phyloP scores from a whole-genome alignment of 1,284 basidiomycete genomes.

The Pseudozyma sp. region DNA sequence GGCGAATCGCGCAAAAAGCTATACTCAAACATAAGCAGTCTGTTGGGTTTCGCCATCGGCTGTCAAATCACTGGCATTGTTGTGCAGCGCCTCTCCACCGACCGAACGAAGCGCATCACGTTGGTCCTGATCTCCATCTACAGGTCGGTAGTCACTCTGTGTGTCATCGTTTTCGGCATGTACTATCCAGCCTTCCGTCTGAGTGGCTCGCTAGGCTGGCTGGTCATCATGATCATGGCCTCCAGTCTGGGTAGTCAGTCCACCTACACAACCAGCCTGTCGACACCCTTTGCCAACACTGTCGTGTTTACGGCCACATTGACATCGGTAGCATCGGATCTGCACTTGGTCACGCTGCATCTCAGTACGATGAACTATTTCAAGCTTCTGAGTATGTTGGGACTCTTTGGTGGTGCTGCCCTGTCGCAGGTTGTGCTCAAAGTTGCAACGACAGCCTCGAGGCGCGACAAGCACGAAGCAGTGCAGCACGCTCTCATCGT shows the following conservation, averaged over 20 bases:
- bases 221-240: constrained; percentile 35
- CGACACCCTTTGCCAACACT: constrained; percentile 44
- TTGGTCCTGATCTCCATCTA: constrained; percentile 21
- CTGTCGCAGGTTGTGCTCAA: constrained; percentile 40
- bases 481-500: constrained; percentile 33
- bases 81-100: constrained; percentile 18
- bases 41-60: constrained; percentile 33
- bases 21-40: constrained; percentile 17
- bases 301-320: constrained; percentile 50
- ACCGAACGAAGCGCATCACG: constrained; percentile 17
- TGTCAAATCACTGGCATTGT: constrained; percentile 33
- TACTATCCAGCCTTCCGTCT: constrained; percentile 16
- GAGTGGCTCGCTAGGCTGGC: constrained; percentile 24
- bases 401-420: constrained; percentile 29
- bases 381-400: constrained; percentile 38
- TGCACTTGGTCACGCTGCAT: constrained; percentile 21
- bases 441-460: constrained; percentile 26
- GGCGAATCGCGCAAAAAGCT: constrained; percentile 15
- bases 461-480: constrained; percentile 21
- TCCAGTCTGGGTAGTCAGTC: constrained; percentile 36
- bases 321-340: constrained; percentile 40
- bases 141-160: constrained; percentile 19
- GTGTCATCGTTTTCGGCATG: constrained; percentile 18
- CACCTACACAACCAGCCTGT: constrained; percentile 32
- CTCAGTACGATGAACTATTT: constrained; percentile 15